Conservation (phyloP, 345 rosid species). For the Hevea brasiliensis region DNA sequence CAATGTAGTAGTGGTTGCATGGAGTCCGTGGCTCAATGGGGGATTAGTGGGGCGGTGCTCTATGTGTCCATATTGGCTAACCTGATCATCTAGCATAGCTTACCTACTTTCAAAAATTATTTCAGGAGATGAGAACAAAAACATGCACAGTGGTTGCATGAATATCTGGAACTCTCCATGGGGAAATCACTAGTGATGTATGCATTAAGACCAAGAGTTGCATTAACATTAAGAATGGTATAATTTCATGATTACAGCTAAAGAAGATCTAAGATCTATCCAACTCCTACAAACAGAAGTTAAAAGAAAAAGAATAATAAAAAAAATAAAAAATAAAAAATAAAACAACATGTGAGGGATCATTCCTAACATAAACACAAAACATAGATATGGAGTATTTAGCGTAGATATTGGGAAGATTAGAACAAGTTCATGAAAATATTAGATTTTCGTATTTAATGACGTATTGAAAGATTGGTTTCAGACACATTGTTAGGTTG, state of each 20-base stretch:
- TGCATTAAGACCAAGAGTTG: slow-evolving; percentile 35
- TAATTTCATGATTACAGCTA: slow-evolving; percentile 25
- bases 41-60: slow-evolving; percentile 44
- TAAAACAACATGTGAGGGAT: slow-evolving; percentile 22
- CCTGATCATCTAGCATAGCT: slow-evolving; percentile 20
- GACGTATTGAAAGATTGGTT: slow-evolving; percentile 37
- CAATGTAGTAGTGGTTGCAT: slow-evolving; percentile 26
- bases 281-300: slow-evolving; percentile 14
- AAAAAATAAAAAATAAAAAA: background rate
- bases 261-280: slow-evolving; percentile 41
- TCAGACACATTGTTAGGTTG: slow-evolving; percentile 31
- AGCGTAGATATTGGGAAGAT: slow-evolving; percentile 48
- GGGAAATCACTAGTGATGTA: slow-evolving; percentile 37
- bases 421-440: slow-evolving; percentile 24
- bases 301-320: background rate
- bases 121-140: slow-evolving; percentile 20
- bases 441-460: slow-evolving; percentile 25
- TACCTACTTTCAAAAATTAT: slow-evolving; percentile 9
- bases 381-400: slow-evolving; percentile 40
- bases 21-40: slow-evolving; percentile 72
- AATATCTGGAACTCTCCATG: slow-evolving; percentile 25
- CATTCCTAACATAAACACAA: slow-evolving; percentile 15
- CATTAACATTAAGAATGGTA: slow-evolving; percentile 21
- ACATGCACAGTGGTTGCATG: slow-evolving; percentile 22
- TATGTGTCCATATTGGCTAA: slow-evolving; percentile 38